phyloP scores from a whole-genome alignment of 495 filamentous ascomycete species.

The Trypethelium eluteriae region DNA sequence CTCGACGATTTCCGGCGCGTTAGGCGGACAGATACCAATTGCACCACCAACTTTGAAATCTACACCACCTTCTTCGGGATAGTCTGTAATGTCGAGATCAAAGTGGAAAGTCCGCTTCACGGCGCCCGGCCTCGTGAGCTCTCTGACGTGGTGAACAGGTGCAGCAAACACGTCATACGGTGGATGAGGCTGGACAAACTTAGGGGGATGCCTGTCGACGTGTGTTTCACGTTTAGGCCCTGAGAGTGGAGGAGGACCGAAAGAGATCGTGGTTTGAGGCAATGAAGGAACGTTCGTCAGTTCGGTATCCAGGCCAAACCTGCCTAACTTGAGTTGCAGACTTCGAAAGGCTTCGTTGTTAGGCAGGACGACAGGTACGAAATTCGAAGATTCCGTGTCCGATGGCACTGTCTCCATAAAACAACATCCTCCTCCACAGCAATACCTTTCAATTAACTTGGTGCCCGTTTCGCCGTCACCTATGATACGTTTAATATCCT shows the following conservation, averaged over 20 bases:
- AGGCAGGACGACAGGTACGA: constrained; percentile 54
- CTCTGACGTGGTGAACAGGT: constrained; percentile 69
- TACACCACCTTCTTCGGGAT: constrained; percentile 73
- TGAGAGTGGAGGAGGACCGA: constrained; percentile 41
- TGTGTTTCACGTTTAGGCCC: constrained; percentile 26
- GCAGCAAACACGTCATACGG: constrained; percentile 86
- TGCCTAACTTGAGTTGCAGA: constrained; percentile 65
- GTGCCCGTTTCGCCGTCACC: constrained; percentile 53
- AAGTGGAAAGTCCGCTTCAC: constrained; percentile 97
- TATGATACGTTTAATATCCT: constrained; percentile 62
- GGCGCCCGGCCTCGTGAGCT: constrained; percentile 83
- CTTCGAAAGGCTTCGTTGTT: constrained; percentile 78
- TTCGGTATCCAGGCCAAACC: constrained; percentile 57
- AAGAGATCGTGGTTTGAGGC: constrained; percentile 63
- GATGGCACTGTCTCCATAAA: constrained; percentile 54
- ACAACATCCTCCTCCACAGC: constrained; percentile 94
- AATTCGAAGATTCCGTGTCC: constrained; percentile 47
- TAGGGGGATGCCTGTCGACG: constrained; percentile 62
- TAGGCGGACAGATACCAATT: constrained; percentile 85
- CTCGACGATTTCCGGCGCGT: constrained; percentile 68
- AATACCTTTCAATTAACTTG: constrained; percentile 46
- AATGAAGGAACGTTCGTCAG: constrained; percentile 62
- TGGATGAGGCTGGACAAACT: constrained; percentile 89
- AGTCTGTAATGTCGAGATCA: constrained; percentile 91
- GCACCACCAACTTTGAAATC: constrained; percentile 97